These are phyloP conservation scores for Epicoccum nigrum DNA, from an alignment of 2,329 filamentous ascomycete genomes.

Conservation along the genomic window DNA sequence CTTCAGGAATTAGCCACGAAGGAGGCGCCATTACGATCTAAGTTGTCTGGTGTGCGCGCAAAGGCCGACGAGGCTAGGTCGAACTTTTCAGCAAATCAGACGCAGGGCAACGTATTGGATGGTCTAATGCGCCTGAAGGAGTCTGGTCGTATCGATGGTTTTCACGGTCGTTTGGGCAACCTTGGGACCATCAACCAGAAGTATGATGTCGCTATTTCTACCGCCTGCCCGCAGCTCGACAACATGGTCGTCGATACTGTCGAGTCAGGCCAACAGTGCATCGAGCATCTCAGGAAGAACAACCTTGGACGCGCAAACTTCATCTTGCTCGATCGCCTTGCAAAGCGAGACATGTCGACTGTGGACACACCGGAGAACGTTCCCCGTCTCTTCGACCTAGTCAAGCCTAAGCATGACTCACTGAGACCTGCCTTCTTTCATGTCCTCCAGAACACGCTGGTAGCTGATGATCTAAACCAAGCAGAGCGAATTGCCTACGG, in stretches of 20 bases:
- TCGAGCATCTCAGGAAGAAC: slow-evolving; percentile 96
- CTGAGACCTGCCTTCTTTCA: slow-evolving; percentile 94
- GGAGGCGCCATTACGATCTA: slow-evolving; percentile 81
- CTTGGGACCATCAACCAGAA: slow-evolving; percentile 90
- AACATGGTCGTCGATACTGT: slow-evolving; percentile 98
- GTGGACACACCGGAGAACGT: slow-evolving; percentile 92
- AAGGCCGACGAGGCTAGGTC: slow-evolving; percentile 96
- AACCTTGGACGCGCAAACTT: slow-evolving; percentile 97
- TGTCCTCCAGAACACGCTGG: slow-evolving; percentile 91
- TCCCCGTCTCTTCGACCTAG: slow-evolving; percentile 88
- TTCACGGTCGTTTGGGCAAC: slow-evolving; percentile 93
- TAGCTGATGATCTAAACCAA: slow-evolving; percentile 90
- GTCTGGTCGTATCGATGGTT: slow-evolving; percentile 94
- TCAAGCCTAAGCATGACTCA: slow-evolving; percentile 84
- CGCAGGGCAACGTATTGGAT: slow-evolving; percentile 87
- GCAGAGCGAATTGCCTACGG: slow-evolving; percentile 97
- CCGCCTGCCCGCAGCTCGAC: slow-evolving; percentile 87
- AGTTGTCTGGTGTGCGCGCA: slow-evolving; percentile 87
- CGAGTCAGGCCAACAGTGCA: slow-evolving; percentile 95
- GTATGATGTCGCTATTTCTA: slow-evolving; percentile 98
- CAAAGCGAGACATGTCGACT: slow-evolving; percentile 74
- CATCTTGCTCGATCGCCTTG: slow-evolving; percentile 89
- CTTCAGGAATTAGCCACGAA: slow-evolving; percentile 73
- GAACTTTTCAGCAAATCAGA: slow-evolving; percentile 87
- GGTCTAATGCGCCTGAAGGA: slow-evolving; percentile 94